Base-by-base conservation (phyloP, 2,329 filamentous ascomycete genomes). In the Tympanopsis confertula region DNA sequence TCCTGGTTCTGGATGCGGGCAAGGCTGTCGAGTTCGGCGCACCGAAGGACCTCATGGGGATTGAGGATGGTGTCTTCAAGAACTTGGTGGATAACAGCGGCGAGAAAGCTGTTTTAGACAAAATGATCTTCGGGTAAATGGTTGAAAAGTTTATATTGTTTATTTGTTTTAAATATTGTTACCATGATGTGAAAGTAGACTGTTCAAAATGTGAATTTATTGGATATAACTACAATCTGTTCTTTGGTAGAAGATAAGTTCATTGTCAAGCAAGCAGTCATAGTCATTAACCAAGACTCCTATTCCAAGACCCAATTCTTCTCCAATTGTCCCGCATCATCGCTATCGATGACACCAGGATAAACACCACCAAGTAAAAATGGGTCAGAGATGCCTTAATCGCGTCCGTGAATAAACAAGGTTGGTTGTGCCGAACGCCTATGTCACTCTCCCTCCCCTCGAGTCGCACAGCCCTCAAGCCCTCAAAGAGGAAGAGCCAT, bases 371-470 rank as follows among this genome's bases (percentile, higher is more conserved):
- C 30, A 33, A 33, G 30, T 33, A 33, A 33, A 12, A 12, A 15
- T 33, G 24, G 24, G 61, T 96, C 89, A 96, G 89, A 95, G 86
- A 84, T 93, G 82, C 86, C 83, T 52, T 83, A 73, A 82, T 86
- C 77, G 88, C 91, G 89, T 94, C 79, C 89, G 88, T 86, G 66
- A 68, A 66, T 74, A 86, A 93, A 95, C 87, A 96, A 95, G 89
- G 82, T 79, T 73, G 59, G 65, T 72, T 94, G 89, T 95, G 91
- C 86, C 89, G 87, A 84, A 95, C 91, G 87, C 91, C 81, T 74
- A 87, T 87, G 79, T 96, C 91, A 98, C 75, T 69, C 76, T 82
- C 65, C 74, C 76, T 64, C 64, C 66, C 63, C 62, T 69, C 67
- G 67, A 64, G 68, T 64, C 61, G 77, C 73, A 66, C 64, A 71